Evolutionary conservation across 1,139 yeast species (phyloP), one percentile per base, ranked within the genome.

Genomic region (Hyphopichia fennica): DNA sequence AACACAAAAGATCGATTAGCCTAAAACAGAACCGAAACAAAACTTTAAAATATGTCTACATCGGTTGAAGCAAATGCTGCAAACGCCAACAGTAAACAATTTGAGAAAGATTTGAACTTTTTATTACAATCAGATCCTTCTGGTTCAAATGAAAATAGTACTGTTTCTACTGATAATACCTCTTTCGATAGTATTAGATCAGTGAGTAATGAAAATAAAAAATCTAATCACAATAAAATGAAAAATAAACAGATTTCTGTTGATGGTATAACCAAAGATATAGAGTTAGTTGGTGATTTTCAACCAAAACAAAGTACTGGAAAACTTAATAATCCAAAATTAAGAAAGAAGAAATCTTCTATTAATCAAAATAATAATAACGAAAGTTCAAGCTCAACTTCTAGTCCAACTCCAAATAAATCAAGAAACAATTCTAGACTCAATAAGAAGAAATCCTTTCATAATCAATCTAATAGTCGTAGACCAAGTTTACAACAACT

Each of bases 231-330:
- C n/a, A n/a, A n/a, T n/a, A n/a, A n/a, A n/a, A n/a, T n/a, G n/a
- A n/a, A n/a, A n/a, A n/a, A n/a, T n/a, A n/a, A n/a, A n/a, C n/a
- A n/a, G n/a, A n/a, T 54, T n/a, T 36, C 54, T 1, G 44, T 56
- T 10, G 53, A 52, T 15, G 65, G 62, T 34, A 52, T 62, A 19
- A 57, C 61, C 14, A 50, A 50, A 34, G 69, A 63, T 47, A 52
- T 65, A 42, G 52, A 49, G 18, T 65, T 54, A 17, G 51, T 63
- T 16, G 44, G 52, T 4, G n/a, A n/a, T 56, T 62, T 39, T 53
- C 61, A 6, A 54, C 8, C n/a, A 5, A 29, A 31, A 16, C 34
- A 31, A 28, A n/a, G 10, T 10, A 22, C 10, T 22, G 58, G 37
- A 62, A 60, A 16, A n/a, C 30, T 15, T 23, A 17, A n/a, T 11